A percentile compares a stretch with the other conserved stretches of the same genome.
Conservation (phyloP, 2,329 filamentous ascomycete species). For the Fulvia fulva region DNA sequence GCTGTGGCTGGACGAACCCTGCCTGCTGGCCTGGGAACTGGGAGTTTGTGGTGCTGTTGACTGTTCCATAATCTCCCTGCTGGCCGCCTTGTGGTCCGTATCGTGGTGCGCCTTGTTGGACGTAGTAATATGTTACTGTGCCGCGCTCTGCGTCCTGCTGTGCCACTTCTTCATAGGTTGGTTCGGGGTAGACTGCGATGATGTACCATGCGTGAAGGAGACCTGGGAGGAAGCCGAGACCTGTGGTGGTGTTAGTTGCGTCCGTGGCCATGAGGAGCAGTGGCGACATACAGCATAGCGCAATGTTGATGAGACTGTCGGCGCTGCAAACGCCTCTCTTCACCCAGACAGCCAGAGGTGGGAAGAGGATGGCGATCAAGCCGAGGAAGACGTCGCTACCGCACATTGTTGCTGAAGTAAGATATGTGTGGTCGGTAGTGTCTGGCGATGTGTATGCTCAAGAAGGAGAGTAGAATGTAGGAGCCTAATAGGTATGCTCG, state of each 20-base stretch:
- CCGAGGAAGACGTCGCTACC: slow-evolving; percentile 59
- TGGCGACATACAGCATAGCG: slow-evolving; percentile 58
- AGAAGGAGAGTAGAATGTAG: neutral
- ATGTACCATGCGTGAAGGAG: slow-evolving; percentile 98
- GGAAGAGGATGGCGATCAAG: slow-evolving; percentile 59
- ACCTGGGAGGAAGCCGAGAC: slow-evolving; percentile 62
- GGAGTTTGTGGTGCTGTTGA: slow-evolving; percentile 34
- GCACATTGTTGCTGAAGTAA: slow-evolving; percentile 48
- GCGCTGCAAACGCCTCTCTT: slow-evolving; percentile 90
- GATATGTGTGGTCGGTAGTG: neutral
- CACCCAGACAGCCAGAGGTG: slow-evolving; percentile 73
- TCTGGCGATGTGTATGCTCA: neutral
- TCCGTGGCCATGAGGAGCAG: neutral
- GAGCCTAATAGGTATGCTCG: slow-evolving; percentile 1
- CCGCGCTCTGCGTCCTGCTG: slow-evolving; percentile 55
- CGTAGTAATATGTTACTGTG: slow-evolving; percentile 74
- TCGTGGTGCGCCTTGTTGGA: slow-evolving; percentile 32
- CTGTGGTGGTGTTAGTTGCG: slow-evolving; percentile 13
- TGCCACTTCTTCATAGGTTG: slow-evolving; percentile 60
- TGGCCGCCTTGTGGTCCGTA: slow-evolving; percentile 23
- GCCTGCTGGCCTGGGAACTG: slow-evolving; percentile 42
- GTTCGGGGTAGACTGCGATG: slow-evolving; percentile 82
- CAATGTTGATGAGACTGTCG: slow-evolving; percentile 92
- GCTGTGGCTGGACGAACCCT: slow-evolving; percentile 33
- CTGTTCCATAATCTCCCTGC: slow-evolving; percentile 39